Conservation (phyloP, 1,139 yeast genomes). For the Debaryomycetaceae sp. region DNA sequence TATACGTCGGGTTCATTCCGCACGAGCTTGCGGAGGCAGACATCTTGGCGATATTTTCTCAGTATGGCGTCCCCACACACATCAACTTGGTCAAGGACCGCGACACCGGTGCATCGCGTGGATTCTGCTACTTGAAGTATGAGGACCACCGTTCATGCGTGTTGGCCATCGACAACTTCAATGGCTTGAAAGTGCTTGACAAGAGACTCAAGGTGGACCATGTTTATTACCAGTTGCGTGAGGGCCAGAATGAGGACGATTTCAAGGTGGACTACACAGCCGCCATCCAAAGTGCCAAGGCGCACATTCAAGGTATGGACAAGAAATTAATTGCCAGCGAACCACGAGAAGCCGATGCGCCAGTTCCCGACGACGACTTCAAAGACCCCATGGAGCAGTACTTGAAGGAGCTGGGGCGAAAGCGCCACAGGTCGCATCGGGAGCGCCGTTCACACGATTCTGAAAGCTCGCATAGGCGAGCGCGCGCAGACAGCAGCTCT, state of each 20-base stretch:
- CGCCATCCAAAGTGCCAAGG: conserved; percentile 11
- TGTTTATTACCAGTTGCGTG: conserved; percentile 56
- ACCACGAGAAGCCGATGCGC: conserved; percentile 6
- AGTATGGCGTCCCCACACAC: conserved; percentile 84
- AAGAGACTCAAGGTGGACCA: conserved; percentile 69
- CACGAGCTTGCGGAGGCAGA: conserved; percentile 67
- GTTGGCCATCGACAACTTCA: conserved; percentile 84
- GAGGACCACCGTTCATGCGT: conserved; percentile 79
- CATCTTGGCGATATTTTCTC: conserved; percentile 74
- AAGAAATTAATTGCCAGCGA: conserved; percentile 9
- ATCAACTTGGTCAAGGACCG: conserved; percentile 67
- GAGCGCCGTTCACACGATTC: not conserved
- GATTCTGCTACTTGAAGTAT: conserved; percentile 80
- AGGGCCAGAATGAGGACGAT: conserved; percentile 46
- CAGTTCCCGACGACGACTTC: conserved; percentile 14
- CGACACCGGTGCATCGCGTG: conserved; percentile 64
- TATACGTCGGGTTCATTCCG: conserved; percentile 70
- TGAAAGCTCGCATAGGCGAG: conserved; percentile 1
- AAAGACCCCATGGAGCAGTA: conserved; percentile 15
- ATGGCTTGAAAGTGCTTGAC: conserved; percentile 64
- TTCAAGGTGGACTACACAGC: conserved; percentile 27
- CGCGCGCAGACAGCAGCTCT: not conserved
- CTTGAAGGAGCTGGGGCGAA: conserved; percentile 7
- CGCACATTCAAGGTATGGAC: conserved; percentile 10
- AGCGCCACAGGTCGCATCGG: conserved; percentile 1